These are phyloP conservation scores for Ustilago curta DNA, from an alignment of 1,284 basidiomycete species.

Conservation along the genomic window DNA sequence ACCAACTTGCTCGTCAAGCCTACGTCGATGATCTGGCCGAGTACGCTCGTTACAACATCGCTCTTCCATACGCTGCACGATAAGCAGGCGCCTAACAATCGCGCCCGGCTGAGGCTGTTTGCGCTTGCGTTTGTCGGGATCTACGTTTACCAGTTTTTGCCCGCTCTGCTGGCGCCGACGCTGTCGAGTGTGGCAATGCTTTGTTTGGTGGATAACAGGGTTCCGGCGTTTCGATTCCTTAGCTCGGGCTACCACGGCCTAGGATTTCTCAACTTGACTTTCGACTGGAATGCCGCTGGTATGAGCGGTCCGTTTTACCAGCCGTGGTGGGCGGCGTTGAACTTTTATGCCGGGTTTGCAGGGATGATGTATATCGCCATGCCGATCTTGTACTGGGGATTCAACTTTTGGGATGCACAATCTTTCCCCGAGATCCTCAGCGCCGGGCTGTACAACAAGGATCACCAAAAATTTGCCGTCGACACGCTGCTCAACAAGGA, in stretches of 20 bases:
- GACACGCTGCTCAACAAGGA: constrained; percentile 57
- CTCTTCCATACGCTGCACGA: constrained; percentile 73
- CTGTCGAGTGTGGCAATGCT: constrained; percentile 72
- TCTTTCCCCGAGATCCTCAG: constrained; percentile 70
- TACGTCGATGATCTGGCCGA: constrained; percentile 71
- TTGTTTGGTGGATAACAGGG: constrained; percentile 71
- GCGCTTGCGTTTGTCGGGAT: constrained; percentile 70
- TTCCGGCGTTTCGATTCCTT: constrained; percentile 70
- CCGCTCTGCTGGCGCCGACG: constrained; percentile 72
- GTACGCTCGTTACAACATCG: constrained; percentile 71
- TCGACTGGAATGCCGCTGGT: constrained; percentile 73
- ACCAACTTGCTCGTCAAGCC: constrained; percentile 67
- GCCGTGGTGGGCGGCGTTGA: constrained; percentile 72
- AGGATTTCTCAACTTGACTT: constrained; percentile 72
- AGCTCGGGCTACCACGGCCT: constrained; percentile 72
- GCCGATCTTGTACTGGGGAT: constrained; percentile 70
- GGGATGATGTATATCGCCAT: constrained; percentile 72
- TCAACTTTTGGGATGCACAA: constrained; percentile 71
- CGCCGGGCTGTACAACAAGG: constrained; percentile 69
- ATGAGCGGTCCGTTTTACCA: constrained; percentile 72
- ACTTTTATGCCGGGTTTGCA: constrained; percentile 66
- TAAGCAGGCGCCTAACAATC: constrained; percentile 65
- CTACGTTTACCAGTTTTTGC: constrained; percentile 72
- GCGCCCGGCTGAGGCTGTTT: constrained; percentile 71
- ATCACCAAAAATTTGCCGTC: constrained; percentile 58